phyloP scores from a whole-genome alignment of 305 asterid genomes.

The Rubia peregrina region DNA sequence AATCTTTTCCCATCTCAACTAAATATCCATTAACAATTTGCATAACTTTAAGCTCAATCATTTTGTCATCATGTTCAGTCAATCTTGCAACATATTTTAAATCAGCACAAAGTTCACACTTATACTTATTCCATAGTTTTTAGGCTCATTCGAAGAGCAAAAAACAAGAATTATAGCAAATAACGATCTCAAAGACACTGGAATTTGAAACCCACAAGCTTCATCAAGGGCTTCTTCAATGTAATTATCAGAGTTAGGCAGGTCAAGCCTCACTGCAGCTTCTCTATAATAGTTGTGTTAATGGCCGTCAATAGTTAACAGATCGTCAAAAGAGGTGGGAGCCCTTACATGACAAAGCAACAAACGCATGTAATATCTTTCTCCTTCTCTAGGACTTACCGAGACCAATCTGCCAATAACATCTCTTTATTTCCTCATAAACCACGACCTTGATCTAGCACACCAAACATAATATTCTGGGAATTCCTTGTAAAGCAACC shows the following conservation, averaged over 20 bases:
- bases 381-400: not conserved
- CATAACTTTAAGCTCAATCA: too few species aligned
- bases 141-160: not conserved
- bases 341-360: not conserved
- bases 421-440: not conserved
- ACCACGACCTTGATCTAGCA: too few species aligned
- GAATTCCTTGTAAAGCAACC: too few species aligned
- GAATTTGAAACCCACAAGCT: not conserved
- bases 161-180: not conserved
- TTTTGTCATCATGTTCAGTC: too few species aligned
- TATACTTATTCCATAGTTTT: not conserved
- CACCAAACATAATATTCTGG: too few species aligned
- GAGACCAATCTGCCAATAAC: not conserved
- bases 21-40: too few species aligned
- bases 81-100: too few species aligned
- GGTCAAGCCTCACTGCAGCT: not conserved
- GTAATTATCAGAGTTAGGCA: too few species aligned
- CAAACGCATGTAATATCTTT: not conserved
- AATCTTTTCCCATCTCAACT: too few species aligned
- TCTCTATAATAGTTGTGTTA: not conserved
- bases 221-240: not conserved
- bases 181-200: not conserved
- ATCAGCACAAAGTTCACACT: not conserved
- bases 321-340: conserved; percentile 1
- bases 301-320: not conserved